Conservation (phyloP, 176 grass and related monocot genomes). For the Triticum urartu region DNA sequence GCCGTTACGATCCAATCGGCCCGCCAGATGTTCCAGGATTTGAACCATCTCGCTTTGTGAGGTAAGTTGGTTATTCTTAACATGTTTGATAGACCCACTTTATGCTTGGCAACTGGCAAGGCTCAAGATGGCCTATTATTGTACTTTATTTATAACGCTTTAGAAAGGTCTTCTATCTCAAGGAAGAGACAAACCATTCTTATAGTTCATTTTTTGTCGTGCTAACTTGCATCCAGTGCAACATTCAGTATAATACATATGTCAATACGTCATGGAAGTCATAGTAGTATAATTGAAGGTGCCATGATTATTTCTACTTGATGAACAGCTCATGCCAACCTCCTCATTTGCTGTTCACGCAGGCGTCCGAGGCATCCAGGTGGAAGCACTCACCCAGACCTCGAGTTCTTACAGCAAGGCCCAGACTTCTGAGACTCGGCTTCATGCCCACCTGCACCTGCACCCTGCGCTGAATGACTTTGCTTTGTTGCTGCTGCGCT, state of each 20-base stretch:
- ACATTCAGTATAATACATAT: not conserved
- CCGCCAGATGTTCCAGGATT: conserved; percentile 85
- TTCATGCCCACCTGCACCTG: not conserved
- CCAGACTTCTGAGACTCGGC: conserved; percentile 40
- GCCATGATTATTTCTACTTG: not conserved
- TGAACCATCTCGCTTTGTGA: conserved; percentile 77
- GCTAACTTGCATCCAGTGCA: not conserved
- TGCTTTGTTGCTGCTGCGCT: not conserved
- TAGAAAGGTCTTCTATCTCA: not conserved
- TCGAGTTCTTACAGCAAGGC: conserved; percentile 70
- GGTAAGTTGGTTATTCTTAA: conserved; percentile 40
- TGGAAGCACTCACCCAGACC: conserved; percentile 68
- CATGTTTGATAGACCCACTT: not conserved
- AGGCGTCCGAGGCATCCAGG: conserved; percentile 54
- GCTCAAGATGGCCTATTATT: conserved; percentile 26
- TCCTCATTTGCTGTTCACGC: not conserved
- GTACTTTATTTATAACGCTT: not conserved
- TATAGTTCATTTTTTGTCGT: not conserved
- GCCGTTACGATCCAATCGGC: conserved; percentile 77
- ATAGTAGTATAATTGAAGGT: not conserved
- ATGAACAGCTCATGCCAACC: not conserved
- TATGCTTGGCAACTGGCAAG: conserved; percentile 20
- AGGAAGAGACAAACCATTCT: conserved; percentile 3
- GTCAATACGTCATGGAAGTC: not conserved
- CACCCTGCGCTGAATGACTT: not conserved